Percentiles rank a stretch among this genome's conserved stretches.
Evolutionary conservation across 179 eudicot species (phyloP).

Genomic region (Actinidia arguta): DNA sequence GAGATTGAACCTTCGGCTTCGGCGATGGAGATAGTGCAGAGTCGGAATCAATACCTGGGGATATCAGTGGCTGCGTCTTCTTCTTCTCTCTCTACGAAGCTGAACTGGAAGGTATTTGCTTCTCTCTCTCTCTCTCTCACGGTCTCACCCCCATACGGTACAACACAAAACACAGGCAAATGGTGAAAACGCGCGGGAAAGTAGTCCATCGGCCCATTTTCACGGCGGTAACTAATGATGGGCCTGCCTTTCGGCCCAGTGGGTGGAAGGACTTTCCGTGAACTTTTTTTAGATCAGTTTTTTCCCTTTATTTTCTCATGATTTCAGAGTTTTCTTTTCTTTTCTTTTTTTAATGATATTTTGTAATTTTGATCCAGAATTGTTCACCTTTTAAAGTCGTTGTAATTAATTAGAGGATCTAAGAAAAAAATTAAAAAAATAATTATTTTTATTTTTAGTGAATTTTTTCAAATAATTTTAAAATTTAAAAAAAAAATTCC

Average conservation of each 20-base stretch:
- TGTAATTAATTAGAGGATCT: too few species aligned
- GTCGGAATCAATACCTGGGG: slow-evolving; percentile 80
- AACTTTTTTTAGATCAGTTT: too few species aligned
- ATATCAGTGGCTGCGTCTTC: slow-evolving; percentile 52
- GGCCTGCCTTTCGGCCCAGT: not conserved
- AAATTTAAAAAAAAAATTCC: too few species aligned
- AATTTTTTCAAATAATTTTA: too few species aligned
- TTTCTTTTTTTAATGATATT: too few species aligned
- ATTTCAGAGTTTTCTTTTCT: too few species aligned
- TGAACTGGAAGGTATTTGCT: too few species aligned
- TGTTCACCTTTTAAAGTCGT: too few species aligned
- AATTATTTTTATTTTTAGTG: too few species aligned
- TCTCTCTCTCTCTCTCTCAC: slow-evolving; percentile 50
- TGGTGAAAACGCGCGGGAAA: not conserved
- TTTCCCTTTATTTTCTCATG: too few species aligned
- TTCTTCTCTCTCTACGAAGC: slow-evolving; percentile 60
- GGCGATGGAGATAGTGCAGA: slow-evolving; percentile 69
- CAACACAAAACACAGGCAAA: not conserved
- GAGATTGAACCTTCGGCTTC: slow-evolving; percentile 65
- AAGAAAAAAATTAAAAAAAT: too few species aligned
- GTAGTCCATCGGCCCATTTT: not conserved
- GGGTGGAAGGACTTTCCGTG: not conserved
- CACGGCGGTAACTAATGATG: not conserved
- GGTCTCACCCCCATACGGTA: not conserved
- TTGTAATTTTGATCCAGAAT: too few species aligned